Percentiles rank a stretch among this genome's conserved stretches.
Evolutionary conservation across 805 yeast species (phyloP).

Genomic region (Wickerhamomyces alni): DNA sequence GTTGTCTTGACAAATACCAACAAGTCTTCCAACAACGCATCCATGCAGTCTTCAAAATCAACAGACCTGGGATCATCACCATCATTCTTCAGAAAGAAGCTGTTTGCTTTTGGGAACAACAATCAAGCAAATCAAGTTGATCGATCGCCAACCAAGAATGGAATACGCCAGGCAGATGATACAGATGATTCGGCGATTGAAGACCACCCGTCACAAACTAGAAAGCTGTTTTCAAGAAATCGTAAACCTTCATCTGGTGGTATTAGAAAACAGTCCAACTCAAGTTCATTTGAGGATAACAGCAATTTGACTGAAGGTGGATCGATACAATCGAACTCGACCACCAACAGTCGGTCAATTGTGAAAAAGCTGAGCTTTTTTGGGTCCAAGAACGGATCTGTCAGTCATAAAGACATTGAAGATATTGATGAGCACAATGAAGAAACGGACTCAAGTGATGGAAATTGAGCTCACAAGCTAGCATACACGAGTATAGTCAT

Average conservation of each 20-base stretch:
- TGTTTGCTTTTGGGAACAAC: slow-evolving; percentile 30
- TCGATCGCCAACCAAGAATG: slow-evolving; percentile 16
- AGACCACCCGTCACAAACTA: slow-evolving; percentile 11
- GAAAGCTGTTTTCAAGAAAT: slow-evolving; percentile 16
- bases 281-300: slow-evolving; percentile 10
- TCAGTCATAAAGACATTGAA: slow-evolving; percentile 7
- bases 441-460: not conserved
- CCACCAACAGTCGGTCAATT: slow-evolving; percentile 13
- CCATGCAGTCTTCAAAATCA: slow-evolving; percentile 14
- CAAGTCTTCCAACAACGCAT: slow-evolving; percentile 13
- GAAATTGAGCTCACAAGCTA: no score
- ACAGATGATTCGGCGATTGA: slow-evolving; percentile 16
- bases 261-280: slow-evolving; percentile 16
- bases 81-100: slow-evolving; percentile 30
- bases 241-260: slow-evolving; percentile 12
- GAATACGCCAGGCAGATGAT: slow-evolving; percentile 5
- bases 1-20: slow-evolving; percentile 17
- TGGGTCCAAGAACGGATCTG: slow-evolving; percentile 10
- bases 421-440: slow-evolving; percentile 18
- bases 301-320: slow-evolving; percentile 1
- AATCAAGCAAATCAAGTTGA: slow-evolving; percentile 1
- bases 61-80: slow-evolving; percentile 27
- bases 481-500: not conserved
- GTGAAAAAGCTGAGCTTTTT: slow-evolving; percentile 22
- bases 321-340: slow-evolving; percentile 12